These are phyloP conservation scores for Solanum hybrid DNA, from an alignment of 305 asterid genomes.

Conservation along the genomic window DNA sequence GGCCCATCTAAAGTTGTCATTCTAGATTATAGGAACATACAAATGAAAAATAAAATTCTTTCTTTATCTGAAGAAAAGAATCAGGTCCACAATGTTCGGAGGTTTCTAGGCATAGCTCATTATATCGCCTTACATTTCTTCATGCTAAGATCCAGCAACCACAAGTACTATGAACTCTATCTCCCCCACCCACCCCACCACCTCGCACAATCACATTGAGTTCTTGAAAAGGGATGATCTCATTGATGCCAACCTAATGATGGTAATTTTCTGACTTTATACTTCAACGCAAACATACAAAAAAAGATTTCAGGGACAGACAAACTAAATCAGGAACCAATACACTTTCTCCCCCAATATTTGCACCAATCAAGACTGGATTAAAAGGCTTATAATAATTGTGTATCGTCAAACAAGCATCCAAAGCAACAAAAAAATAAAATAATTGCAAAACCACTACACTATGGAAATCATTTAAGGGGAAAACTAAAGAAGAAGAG, in stretches of 20 bases:
- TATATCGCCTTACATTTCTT: neutral
- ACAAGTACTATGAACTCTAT: neutral
- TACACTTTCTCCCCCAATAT: neutral
- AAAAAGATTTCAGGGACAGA: neutral
- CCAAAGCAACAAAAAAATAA: neutral
- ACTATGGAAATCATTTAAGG: neutral
- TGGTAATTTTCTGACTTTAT: neutral
- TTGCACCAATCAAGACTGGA: neutral
- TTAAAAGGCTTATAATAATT: neutral
- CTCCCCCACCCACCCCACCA: neutral
- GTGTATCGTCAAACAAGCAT: neutral
- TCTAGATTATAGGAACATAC: neutral
- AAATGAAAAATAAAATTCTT: constrained; percentile 1
- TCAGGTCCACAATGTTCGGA: neutral
- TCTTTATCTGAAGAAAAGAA: neutral
- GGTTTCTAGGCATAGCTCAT: neutral
- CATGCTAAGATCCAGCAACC: neutral
- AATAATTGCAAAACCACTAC: neutral
- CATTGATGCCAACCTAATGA: neutral
- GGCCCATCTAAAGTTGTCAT: neutral
- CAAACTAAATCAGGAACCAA: neutral
- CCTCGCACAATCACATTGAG: neutral
- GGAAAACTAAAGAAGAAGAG: neutral
- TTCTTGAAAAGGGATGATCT: neutral
- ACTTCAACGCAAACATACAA: neutral